These are phyloP conservation scores for Sclerotinia subarctica DNA, from an alignment of 2,329 filamentous ascomycete species.

Conservation along the genomic window DNA sequence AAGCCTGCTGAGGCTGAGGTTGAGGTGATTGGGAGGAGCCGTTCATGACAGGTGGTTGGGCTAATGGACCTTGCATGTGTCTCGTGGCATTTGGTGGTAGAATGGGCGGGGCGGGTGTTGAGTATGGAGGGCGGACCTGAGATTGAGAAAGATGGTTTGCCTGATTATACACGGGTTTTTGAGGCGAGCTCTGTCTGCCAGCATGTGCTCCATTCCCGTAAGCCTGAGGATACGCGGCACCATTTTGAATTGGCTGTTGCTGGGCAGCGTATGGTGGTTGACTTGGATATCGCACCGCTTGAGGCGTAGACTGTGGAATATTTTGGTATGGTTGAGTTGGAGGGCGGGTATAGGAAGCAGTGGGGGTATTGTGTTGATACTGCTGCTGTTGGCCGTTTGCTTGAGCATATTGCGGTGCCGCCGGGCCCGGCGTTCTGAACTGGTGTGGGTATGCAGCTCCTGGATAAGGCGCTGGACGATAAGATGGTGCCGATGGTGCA, in stretches of 20 bases:
- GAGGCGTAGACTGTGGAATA: conserved; percentile 30
- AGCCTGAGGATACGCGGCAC: conserved; percentile 28
- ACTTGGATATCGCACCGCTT: conserved; percentile 31
- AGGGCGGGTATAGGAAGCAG: conserved; percentile 30
- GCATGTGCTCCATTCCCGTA: conserved; percentile 31
- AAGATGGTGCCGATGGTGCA: conserved; percentile 31
- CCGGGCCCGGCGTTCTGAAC: conserved; percentile 31
- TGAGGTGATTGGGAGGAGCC: conserved; percentile 29
- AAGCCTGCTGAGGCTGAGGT: conserved; percentile 22
- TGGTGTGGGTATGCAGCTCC: conserved; percentile 37
- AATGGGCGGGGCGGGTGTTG: conserved; percentile 31
- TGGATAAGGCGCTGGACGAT: conserved; percentile 33
- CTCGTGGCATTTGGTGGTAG: conserved; percentile 27
- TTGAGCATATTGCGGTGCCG: conserved; percentile 30
- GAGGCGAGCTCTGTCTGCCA: conserved; percentile 36
- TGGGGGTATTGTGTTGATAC: conserved; percentile 30
- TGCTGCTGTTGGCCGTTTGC: conserved; percentile 27
- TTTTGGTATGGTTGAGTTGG: conserved; percentile 31
- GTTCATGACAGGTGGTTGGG: conserved; percentile 31
- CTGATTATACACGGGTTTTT: conserved; percentile 35
- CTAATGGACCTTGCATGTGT: conserved; percentile 29
- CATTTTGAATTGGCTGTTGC: conserved; percentile 32
- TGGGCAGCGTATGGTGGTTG: conserved; percentile 34
- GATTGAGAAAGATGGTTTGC: conserved; percentile 28
- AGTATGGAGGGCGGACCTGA: conserved; percentile 29